These are phyloP conservation scores for Cryphonectria carpinicola DNA, from an alignment of 2,329 filamentous ascomycete genomes.

Conservation along the genomic window DNA sequence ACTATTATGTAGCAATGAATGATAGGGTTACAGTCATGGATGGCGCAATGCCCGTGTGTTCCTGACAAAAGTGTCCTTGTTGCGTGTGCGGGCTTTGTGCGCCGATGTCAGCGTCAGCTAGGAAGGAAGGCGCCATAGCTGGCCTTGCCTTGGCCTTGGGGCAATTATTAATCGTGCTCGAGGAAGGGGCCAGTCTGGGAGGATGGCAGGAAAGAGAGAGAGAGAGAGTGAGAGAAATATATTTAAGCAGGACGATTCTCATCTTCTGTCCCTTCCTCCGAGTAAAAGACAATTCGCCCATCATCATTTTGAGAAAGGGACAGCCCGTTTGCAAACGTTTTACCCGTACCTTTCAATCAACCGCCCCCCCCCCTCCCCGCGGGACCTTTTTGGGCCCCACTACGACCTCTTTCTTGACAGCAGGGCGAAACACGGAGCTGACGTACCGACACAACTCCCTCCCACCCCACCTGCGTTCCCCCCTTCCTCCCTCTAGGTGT, in stretches of 20 bases:
- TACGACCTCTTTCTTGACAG: background rate
- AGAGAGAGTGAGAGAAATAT: background rate
- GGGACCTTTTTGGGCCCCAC: slow-evolving; percentile 5
- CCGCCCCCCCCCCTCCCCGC: background rate
- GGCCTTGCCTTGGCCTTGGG: background rate
- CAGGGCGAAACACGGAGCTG: slow-evolving; percentile 18
- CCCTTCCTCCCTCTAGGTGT: background rate
- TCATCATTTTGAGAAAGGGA: background rate
- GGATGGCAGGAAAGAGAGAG: background rate
- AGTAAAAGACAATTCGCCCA: background rate
- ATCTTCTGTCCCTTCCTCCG: background rate
- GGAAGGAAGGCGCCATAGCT: background rate
- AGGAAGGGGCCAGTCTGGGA: background rate
- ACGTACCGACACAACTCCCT: background rate
- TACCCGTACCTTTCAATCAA: background rate
- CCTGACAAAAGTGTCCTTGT: slow-evolving; percentile 3
- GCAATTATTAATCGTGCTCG: background rate
- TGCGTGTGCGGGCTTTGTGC: slow-evolving; percentile 5
- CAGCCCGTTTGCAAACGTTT: slow-evolving; percentile 18
- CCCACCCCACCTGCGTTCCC: background rate
- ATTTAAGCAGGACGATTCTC: no score
- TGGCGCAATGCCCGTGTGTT: slow-evolving; percentile 20
- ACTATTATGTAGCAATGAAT: background rate
- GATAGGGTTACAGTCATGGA: background rate
- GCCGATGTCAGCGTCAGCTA: background rate